Evolutionary conservation across 2,329 filamentous ascomycete genomes (phyloP), one percentile per base, ranked within the genome.

Genomic region (Grosmannia clavigera): DNA sequence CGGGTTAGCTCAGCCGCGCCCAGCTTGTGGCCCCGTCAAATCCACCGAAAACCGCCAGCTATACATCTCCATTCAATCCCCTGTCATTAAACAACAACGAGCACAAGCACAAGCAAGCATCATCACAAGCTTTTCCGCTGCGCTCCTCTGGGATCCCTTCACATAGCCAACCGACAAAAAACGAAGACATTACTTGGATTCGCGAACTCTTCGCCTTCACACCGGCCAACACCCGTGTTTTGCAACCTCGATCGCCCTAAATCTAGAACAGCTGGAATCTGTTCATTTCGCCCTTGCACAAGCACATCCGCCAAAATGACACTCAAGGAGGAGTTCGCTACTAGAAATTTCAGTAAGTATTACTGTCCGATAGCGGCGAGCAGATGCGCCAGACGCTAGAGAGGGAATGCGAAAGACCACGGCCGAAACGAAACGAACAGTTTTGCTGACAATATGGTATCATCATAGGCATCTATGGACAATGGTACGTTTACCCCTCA

Each of bases 251-350:
- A 56, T 46, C 35, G 29, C 12, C 10, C 29, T 38, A 14, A 46
- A 27, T 22, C 1, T 22, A 22, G 22, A 3, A n/a, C 43, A 22
- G 43, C 43, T 46, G 43, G 43, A 40, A 40, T 12, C 38, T 43
- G 14, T 19, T 46, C 54, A 56, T 56, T 52, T 52, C 50, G 50
- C 50, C 33, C 35, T 22, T 22, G n/a, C 33, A 22, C n/a, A 35
- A 55, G 5, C 33, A 22, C 31, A 35, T 55, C 52, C 54, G 22
- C 22, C 62, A 61, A 16, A 11, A 66, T 66, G 66, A 81, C 83
- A 71, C 78, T 88, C 75, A 81, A 81, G 73, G 85, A 88, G 70
- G 85, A 88, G 74, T 86, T 88, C 70, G 80, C 80, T 71, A 86
- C 84, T 63, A 79, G 85, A 69, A 88, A 88, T 75, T 88, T 88